Conservation (phyloP, 345 rosid species). For the Brassica cretica region DNA sequence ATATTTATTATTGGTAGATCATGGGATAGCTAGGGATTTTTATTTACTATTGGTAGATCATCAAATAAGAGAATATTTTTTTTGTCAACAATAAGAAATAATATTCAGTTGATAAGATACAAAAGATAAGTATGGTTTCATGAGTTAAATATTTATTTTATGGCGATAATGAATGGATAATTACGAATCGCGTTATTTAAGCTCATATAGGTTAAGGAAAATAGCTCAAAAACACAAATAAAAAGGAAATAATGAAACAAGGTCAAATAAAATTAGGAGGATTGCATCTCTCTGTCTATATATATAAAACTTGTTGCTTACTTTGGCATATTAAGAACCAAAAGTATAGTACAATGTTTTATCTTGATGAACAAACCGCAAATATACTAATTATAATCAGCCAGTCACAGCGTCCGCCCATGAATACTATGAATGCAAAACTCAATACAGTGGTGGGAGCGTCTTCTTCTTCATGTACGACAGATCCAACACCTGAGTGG, state of each 20-base stretch:
- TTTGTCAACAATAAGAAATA: too few relatives aligned
- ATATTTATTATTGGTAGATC: background rate
- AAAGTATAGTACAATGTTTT: background rate
- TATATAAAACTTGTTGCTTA: too few relatives aligned
- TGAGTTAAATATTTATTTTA: conserved; percentile 11
- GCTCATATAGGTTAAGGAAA: background rate
- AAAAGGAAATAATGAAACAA: background rate
- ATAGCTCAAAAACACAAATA: background rate
- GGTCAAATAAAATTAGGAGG: background rate
- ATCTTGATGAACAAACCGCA: background rate
- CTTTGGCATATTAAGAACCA: background rate
- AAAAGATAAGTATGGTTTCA: background rate
- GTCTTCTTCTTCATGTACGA: background rate
- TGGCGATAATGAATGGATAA: conserved; percentile 17
- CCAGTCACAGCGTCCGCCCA: background rate
- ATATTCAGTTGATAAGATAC: background rate
- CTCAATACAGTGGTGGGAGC: background rate
- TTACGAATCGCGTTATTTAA: background rate
- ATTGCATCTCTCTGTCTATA: background rate
- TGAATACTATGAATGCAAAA: background rate
- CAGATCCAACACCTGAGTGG: conserved; percentile 3
- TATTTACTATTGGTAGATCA: too few relatives aligned
- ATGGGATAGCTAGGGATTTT: too few relatives aligned
- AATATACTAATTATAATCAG: background rate
- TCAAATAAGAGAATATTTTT: too few relatives aligned